Percentiles rank a stretch among this genome's conserved stretches.
Evolutionary conservation across 768 basidiomycete genomes (phyloP).

Genomic region (Lentinus brumalis): DNA sequence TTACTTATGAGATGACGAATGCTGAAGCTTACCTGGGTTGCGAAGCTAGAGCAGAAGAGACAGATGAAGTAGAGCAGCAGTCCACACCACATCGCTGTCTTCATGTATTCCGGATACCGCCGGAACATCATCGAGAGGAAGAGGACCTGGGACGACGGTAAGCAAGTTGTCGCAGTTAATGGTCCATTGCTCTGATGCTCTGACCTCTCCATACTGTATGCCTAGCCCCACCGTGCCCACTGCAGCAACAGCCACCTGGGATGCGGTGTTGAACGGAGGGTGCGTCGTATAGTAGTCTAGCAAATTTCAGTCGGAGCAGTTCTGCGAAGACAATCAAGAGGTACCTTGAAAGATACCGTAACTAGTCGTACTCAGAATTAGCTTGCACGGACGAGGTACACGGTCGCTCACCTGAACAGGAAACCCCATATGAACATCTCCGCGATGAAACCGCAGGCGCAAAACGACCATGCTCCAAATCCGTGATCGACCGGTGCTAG

Average conservation of each 20-base stretch:
- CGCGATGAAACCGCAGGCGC: slow-evolving; percentile 22
- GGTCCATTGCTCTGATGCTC: neutral
- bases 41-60: slow-evolving; percentile 25
- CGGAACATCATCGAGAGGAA: slow-evolving; percentile 22
- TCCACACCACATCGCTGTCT: slow-evolving; percentile 20
- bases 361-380: neutral
- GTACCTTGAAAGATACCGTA: slow-evolving; percentile 28
- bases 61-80: slow-evolving; percentile 17
- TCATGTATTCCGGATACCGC: slow-evolving; percentile 24
- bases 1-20: too few relatives aligned
- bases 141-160: slow-evolving; percentile 3
- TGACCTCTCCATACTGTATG: slow-evolving; percentile 25
- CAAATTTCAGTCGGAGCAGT: neutral
- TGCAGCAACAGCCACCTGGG: slow-evolving; percentile 20
- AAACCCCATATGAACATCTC: slow-evolving; percentile 28
- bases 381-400: neutral
- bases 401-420: slow-evolving; percentile 19
- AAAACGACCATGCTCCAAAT: slow-evolving; percentile 26
- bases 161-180: neutral
- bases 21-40: slow-evolving; percentile 17
- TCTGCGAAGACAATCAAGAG: too few relatives aligned
- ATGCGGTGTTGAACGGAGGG: slow-evolving; percentile 22
- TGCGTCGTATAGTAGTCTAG: slow-evolving; percentile 25
- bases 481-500: slow-evolving; percentile 24
- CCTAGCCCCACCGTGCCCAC: slow-evolving; percentile 23